Evolutionary conservation across 306 rosid species (phyloP).

Genomic region (Trifolium repens): DNA sequence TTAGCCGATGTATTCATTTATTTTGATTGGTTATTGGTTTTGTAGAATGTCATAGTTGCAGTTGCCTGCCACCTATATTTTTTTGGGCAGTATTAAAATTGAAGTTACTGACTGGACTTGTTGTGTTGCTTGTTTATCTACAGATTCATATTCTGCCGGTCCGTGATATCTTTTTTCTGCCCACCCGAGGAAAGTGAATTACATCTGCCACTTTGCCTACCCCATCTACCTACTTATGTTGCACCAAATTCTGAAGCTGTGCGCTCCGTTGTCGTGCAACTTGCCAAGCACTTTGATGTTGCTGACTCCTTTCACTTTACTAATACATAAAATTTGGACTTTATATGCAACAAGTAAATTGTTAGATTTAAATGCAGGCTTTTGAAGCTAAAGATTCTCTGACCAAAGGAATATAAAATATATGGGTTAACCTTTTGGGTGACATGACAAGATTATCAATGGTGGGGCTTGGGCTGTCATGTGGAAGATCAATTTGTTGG

Average conservation of each 20-base stretch:
- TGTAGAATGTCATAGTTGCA: constrained; percentile 11
- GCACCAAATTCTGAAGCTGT: constrained; percentile 69
- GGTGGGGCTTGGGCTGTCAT: constrained; percentile 49
- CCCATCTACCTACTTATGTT: constrained; percentile 68
- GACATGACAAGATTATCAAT: constrained; percentile 39
- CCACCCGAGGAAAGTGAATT: constrained; percentile 64
- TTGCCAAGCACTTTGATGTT: constrained; percentile 76
- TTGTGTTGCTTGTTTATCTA: constrained; percentile 41
- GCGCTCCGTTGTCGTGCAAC: constrained; percentile 68
- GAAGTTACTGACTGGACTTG: constrained; percentile 33
- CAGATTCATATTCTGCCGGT: constrained; percentile 96
- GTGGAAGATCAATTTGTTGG: constrained; percentile 32
- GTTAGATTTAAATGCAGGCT: constrained; percentile 39
- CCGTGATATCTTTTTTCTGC: constrained; percentile 69
- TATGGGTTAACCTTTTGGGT: constrained; percentile 32
- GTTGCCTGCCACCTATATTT: constrained; percentile 23
- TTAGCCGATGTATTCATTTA: neutral
- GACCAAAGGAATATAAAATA: constrained; percentile 29
- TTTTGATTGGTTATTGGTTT: constrained; percentile 27
- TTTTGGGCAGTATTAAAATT: neutral
- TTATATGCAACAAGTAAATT: constrained; percentile 36
- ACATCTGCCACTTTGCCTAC: constrained; percentile 77
- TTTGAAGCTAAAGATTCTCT: constrained; percentile 34
- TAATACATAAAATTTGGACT: constrained; percentile 48
- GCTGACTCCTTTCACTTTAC: constrained; percentile 66